Evolutionary conservation across 2,329 filamentous ascomycete genomes (phyloP), one percentile per base, ranked within the genome.

Genomic region (Grosmannia serpens): DNA sequence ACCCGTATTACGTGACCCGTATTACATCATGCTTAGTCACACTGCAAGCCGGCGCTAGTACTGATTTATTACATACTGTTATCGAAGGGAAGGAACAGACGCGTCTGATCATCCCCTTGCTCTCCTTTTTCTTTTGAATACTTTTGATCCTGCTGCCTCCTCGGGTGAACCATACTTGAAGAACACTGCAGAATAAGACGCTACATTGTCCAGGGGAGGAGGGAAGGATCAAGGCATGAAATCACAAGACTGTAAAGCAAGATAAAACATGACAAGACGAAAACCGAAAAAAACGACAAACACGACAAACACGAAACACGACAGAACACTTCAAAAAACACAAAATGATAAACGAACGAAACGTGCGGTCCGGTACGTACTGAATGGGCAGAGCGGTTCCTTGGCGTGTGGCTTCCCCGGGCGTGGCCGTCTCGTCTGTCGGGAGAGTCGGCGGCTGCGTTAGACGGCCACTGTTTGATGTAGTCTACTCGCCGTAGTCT

Each of bases 321-420:
- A 27, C 27, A 41, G 27, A 53, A n/a, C n/a, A n/a, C n/a, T n/a
- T n/a, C n/a, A n/a, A n/a, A n/a, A n/a, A n/a, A n/a, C n/a, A n/a
- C n/a, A n/a, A n/a, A n/a, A n/a, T n/a, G n/a, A n/a, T n/a, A n/a
- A n/a, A n/a, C n/a, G n/a, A n/a, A n/a, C n/a, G n/a, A 31, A 53
- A 49, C 35, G 1, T 26, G 26, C 47, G 55, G 31, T 66, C 59
- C 64, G 59, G 68, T 71, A 73, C 70, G 67, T 73, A 72, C 71
- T 65, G 51, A 58, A 58, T 44, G 50, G 24, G 4, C 31, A n/a
- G n/a, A 41, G 20, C 13, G n/a, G 41, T 7, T n/a, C 17, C 20
- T 15, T n/a, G 41, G 20, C 7, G 41, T n/a, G 20, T n/a, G 20
- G 35, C 22, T 33, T 33, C 31, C 10, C 6, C 5, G 31, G 31